Conservation (phyloP, 2,329 filamentous ascomycete genomes). For the Phyllachora maydis region DNA sequence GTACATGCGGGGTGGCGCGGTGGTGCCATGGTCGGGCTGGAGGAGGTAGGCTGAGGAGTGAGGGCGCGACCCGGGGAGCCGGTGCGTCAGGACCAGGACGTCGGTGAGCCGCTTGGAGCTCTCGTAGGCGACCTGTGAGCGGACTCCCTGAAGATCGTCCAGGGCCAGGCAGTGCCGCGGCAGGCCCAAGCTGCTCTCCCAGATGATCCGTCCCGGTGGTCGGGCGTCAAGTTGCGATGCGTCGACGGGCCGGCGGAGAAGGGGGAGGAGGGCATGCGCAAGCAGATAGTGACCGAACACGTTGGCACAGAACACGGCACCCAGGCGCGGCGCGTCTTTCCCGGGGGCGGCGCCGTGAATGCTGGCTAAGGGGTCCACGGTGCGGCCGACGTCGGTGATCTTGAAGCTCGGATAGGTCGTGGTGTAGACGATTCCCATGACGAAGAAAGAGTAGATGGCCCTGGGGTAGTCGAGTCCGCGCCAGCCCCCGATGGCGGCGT, state of each 20-base stretch:
- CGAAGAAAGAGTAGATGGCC: slow-evolving; percentile 33
- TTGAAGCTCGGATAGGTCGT: slow-evolving; percentile 69
- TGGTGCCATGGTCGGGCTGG: slow-evolving; percentile 8
- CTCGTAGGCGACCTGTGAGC: slow-evolving; percentile 51
- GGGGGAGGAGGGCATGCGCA: slow-evolving; percentile 55
- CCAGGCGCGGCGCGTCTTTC: slow-evolving; percentile 38
- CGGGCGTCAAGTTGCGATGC: too few species aligned
- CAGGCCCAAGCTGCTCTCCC: slow-evolving; percentile 71
- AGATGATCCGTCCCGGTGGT: slow-evolving; percentile 52
- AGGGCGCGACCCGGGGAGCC: slow-evolving; percentile 39
- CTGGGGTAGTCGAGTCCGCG: slow-evolving; percentile 49
- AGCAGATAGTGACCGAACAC: slow-evolving; percentile 92
- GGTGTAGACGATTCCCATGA: slow-evolving; percentile 38
- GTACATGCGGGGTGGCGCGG: slow-evolving; percentile 26
- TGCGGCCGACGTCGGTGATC: slow-evolving; percentile 26
- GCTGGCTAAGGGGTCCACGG: slow-evolving; percentile 19
- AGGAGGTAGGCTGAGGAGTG: slow-evolving; percentile 36
- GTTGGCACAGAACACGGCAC: slow-evolving; percentile 76
- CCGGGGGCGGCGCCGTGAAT: slow-evolving; percentile 24
- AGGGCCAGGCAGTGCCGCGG: slow-evolving; percentile 28
- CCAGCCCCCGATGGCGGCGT: slow-evolving; percentile 82
- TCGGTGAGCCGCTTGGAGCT: slow-evolving; percentile 76
- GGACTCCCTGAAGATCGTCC: slow-evolving; percentile 58
- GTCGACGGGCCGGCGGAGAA: slow-evolving; percentile 33
- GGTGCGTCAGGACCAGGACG: slow-evolving; percentile 52